phyloP scores from a whole-genome alignment of 192 early-diverging fungal species.

The Coemansia sp. region DNA sequence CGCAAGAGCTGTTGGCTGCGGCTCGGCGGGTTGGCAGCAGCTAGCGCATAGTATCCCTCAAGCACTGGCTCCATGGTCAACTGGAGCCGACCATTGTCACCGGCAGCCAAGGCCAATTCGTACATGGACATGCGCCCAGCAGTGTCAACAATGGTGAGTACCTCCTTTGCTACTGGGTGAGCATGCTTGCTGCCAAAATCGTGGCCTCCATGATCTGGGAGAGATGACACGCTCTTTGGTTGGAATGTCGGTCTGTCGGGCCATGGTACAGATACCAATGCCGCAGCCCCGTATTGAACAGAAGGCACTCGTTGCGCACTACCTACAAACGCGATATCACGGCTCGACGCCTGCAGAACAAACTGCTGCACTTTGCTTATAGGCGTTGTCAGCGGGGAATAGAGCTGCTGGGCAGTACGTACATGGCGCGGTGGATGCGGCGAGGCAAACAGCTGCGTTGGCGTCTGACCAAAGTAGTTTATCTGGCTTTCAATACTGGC shows the following conservation, averaged over 20 bases:
- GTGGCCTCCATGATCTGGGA: background rate
- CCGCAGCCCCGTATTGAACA: background rate
- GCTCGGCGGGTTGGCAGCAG: conserved; percentile 39
- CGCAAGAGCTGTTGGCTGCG: conserved; percentile 19
- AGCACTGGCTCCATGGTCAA: conserved; percentile 27
- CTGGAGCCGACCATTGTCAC: conserved; percentile 30
- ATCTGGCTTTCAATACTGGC: conserved; percentile 90
- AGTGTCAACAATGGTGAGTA: conserved; percentile 21
- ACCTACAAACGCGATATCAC: conserved; percentile 33
- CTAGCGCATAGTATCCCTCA: conserved; percentile 26
- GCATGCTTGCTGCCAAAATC: conserved; percentile 2
- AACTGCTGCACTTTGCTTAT: conserved; percentile 41
- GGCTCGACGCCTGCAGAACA: conserved; percentile 28
- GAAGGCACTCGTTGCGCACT: conserved; percentile 5
- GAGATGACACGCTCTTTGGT: background rate
- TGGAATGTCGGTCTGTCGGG: background rate
- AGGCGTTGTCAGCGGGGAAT: conserved; percentile 26
- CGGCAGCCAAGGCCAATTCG: conserved; percentile 22
- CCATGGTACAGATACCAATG: conserved; percentile 15
- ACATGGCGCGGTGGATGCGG: conserved; percentile 67
- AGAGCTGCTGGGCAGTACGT: conserved; percentile 11
- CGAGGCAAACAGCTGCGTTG: conserved; percentile 81
- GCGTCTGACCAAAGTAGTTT: conserved; percentile 97
- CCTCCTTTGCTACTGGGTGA: background rate
- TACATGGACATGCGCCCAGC: conserved; percentile 25